A percentile compares a stretch with the other conserved stretches of the same genome.
Evolutionary conservation across 495 filamentous ascomycete species (phyloP).

Genomic region (Trichoderma virens): DNA sequence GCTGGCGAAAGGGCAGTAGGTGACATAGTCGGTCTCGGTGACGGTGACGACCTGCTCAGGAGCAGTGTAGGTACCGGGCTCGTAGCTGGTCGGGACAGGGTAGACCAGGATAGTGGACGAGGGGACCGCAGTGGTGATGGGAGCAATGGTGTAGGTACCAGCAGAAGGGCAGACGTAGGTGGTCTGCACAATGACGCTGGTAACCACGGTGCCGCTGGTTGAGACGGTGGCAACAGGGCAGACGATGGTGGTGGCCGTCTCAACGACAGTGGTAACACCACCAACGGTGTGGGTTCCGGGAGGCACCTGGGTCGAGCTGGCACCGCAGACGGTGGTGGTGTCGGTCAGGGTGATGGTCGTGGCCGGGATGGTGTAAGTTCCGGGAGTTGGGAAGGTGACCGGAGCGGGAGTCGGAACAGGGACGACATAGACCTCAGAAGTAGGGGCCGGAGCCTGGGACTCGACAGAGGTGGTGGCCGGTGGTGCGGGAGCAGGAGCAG

Average conservation of each 20-base stretch:
- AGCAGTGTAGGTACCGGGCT: conserved; percentile 68
- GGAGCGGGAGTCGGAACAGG: conserved; percentile 51
- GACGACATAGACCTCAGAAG: conserved; percentile 34
- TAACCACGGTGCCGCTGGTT: conserved; percentile 52
- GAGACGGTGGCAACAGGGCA: conserved; percentile 66
- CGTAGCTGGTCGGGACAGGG: conserved; percentile 56
- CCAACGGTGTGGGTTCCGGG: conserved; percentile 65
- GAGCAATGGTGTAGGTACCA: conserved; percentile 76
- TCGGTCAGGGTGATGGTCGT: conserved; percentile 61
- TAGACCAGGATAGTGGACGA: conserved; percentile 51
- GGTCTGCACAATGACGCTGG: conserved; percentile 63
- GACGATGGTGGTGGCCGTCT: conserved; percentile 59
- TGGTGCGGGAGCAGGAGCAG: neutral
- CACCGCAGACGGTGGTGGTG: conserved; percentile 58
- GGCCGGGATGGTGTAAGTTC: conserved; percentile 73
- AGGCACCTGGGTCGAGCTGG: conserved; percentile 53
- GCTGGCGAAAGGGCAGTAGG: conserved; percentile 63
- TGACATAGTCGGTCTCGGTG: conserved; percentile 58
- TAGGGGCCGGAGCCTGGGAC: conserved; percentile 19
- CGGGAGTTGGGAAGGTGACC: conserved; percentile 62
- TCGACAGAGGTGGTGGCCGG: neutral
- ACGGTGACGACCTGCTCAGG: conserved; percentile 59
- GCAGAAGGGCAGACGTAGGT: conserved; percentile 71
- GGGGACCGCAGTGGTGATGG: conserved; percentile 53
- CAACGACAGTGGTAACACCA: conserved; percentile 69